Evolutionary conservation across 2,329 filamentous ascomycete species (phyloP), one percentile per base, ranked within the genome.

Genomic region (Calonectria hawksworthii): DNA sequence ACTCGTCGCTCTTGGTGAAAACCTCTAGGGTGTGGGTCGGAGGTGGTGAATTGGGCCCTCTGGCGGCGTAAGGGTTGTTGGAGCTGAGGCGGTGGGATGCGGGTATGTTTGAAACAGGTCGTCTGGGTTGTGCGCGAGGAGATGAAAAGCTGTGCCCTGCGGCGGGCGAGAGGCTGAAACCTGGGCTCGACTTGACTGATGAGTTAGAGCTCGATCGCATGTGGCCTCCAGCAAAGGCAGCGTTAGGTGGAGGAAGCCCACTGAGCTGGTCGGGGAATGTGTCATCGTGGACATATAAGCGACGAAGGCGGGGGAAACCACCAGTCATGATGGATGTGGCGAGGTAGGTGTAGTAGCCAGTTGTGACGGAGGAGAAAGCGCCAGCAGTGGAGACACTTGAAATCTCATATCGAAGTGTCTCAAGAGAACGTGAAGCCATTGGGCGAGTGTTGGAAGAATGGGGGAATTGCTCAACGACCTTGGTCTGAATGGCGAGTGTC

Each of bases 271-370:
- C 95, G 2, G 96, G 93, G 83, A 99, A 98, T 65, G 91, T 89
- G 32, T 94, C 91, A 80, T 98, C 96, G 66, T 95, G 94, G 23
- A 98, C 96, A 83, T 98, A 98, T 10, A 99, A 90, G 28, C 93
- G 91, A 44, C 90, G 90, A 11, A 99, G 89, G 44, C 90, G 91
- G 1, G 96, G 95, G 10, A 99, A 89, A 10, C 92, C 91, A 75
- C 93, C 94, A 21, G 92, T 90, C 74, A 97, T 91, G 38, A 99
- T 91, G 0, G 95, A 98, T n/a, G 91, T 91, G 32, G 95, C 93
- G 26, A 99, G 91, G 84, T 98, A 98, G 75, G 92, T 91, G 85
- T 98, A 98, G 86, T 98, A 98, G 23, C 90, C 90, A 13, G 87
- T 85, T 0, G 90, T 90, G 30, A 90, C 86, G 75, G 85, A 88